Evolutionary conservation across 768 basidiomycete species (phyloP).

Genomic region (Sarcomyxa edulis): DNA sequence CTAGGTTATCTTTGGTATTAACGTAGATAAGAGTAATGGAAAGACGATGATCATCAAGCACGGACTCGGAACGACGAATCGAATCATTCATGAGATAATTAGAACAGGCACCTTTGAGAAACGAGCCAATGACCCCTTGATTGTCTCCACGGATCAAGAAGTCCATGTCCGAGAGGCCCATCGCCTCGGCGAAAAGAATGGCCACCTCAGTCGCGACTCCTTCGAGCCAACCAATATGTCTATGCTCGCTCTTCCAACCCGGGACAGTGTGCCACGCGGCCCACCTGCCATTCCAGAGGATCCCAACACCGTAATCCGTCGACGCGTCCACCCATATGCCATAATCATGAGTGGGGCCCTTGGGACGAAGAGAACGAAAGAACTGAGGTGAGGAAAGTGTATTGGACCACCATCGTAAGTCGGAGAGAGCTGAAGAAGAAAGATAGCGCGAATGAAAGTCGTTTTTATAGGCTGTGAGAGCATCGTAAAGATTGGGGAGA

Average conservation of each 20-base stretch:
- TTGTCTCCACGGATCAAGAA: constrained; percentile 20
- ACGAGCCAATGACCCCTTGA: constrained; percentile 21
- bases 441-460: constrained; percentile 5
- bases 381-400: constrained; percentile 8
- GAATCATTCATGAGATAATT: constrained; percentile 17
- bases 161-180: constrained; percentile 6
- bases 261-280: constrained; percentile 15
- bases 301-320: constrained; percentile 32
- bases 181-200: constrained; percentile 9
- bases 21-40: constrained; percentile 12
- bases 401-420: constrained; percentile 7
- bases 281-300: constrained; percentile 22
- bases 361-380: constrained; percentile 8
- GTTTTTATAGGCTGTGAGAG: constrained; percentile 3
- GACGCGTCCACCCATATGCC: constrained; percentile 24
- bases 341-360: constrained; percentile 9
- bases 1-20: constrained; percentile 14
- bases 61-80: constrained; percentile 9
- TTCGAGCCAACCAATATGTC: constrained; percentile 20
- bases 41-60: constrained; percentile 8
- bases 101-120: constrained; percentile 14
- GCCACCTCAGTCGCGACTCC: constrained; percentile 17
- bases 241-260: constrained; percentile 8
- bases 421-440: constrained; percentile 6
- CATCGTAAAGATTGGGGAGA: constrained; percentile 8